Evolutionary conservation across 305 asterid species (phyloP).

Genomic region (Andrographis paniculata): DNA sequence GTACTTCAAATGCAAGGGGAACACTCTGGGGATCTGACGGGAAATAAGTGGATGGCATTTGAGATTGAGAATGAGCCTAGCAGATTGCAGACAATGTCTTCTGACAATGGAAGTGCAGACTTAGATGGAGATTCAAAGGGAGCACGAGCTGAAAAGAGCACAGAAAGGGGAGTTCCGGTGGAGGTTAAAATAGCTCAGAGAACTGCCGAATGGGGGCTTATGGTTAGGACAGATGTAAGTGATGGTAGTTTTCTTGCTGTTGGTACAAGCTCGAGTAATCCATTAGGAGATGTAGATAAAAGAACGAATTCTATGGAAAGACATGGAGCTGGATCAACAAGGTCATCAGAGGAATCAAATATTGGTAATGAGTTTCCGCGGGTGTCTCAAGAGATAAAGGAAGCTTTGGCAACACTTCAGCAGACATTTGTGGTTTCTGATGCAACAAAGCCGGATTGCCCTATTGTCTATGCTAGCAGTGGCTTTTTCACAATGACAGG

Average conservation of each 20-base stretch:
- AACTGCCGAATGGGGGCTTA: slow-evolving; percentile 84
- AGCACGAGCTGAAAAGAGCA: slow-evolving; percentile 12
- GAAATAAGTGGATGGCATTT: slow-evolving; percentile 71
- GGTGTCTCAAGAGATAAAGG: slow-evolving; percentile 93
- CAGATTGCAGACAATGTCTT: slow-evolving; percentile 12
- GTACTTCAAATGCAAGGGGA: slow-evolving; percentile 29
- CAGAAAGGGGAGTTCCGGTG: slow-evolving; percentile 14
- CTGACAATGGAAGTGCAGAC: slow-evolving; percentile 1
- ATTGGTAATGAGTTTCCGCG: slow-evolving; percentile 42
- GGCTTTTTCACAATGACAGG: slow-evolving; percentile 94
- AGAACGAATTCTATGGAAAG: slow-evolving; percentile 41
- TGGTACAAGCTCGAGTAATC: slow-evolving; percentile 20
- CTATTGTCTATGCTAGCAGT: slow-evolving; percentile 87
- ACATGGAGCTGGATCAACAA: slow-evolving; percentile 34
- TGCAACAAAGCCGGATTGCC: slow-evolving; percentile 92
- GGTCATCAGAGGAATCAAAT: slow-evolving; percentile 49
- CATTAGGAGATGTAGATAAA: slow-evolving; percentile 45
- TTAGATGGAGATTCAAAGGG: slow-evolving; percentile 15
- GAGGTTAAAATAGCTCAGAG: slow-evolving; percentile 53
- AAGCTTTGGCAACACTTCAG: slow-evolving; percentile 75
- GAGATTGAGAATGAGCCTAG: slow-evolving; percentile 19
- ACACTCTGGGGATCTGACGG: slow-evolving; percentile 17
- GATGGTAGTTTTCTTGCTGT: slow-evolving; percentile 50
- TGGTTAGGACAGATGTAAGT: slow-evolving; percentile 51
- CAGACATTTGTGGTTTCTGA: slow-evolving; percentile 97